These are phyloP conservation scores for Scheffersomyces spartinae DNA, from an alignment of 805 yeast species.

Conservation along the genomic window DNA sequence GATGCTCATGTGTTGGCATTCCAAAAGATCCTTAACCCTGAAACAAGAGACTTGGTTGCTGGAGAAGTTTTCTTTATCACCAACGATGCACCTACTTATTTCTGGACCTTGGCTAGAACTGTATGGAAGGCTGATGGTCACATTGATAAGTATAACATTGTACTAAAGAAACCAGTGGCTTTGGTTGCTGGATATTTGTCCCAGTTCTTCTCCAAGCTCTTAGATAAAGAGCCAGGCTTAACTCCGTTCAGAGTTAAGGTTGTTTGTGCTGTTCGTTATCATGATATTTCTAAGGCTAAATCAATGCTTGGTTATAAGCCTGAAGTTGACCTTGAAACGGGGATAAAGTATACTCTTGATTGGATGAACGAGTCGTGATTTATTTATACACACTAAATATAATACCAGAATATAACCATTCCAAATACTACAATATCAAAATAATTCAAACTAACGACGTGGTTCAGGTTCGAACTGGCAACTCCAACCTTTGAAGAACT, in stretches of 20 bases:
- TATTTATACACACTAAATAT: too few species aligned
- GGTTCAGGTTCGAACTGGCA: too few species aligned
- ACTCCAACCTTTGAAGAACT: too few species aligned
- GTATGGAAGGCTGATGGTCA: constrained; percentile 97
- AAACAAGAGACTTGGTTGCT: constrained; percentile 36
- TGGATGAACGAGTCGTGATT: constrained; percentile 91
- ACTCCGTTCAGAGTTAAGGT: constrained; percentile 91
- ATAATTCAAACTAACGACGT: too few species aligned
- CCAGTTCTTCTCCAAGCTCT: constrained; percentile 56
- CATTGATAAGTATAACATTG: constrained; percentile 57
- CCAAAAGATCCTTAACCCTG: constrained; percentile 46
- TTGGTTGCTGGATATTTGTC: constrained; percentile 71
- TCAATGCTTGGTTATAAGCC: constrained; percentile 69
- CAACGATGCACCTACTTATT: constrained; percentile 88
- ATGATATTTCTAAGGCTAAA: constrained; percentile 84
- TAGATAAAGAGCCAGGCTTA: constrained; percentile 83
- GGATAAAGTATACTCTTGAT: constrained; percentile 66
- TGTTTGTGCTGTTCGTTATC: constrained; percentile 89
- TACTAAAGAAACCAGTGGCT: constrained; percentile 64
- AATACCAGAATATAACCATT: too few species aligned
- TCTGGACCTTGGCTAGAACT: constrained; percentile 93
- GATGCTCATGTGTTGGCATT: constrained; percentile 94
- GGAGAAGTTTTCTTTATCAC: constrained; percentile 89
- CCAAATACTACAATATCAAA: too few species aligned
- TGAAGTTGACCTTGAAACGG: constrained; percentile 63